Evolutionary conservation across 73 alveolate genomes (phyloP).

Genomic region (Uronychia setigera): DNA sequence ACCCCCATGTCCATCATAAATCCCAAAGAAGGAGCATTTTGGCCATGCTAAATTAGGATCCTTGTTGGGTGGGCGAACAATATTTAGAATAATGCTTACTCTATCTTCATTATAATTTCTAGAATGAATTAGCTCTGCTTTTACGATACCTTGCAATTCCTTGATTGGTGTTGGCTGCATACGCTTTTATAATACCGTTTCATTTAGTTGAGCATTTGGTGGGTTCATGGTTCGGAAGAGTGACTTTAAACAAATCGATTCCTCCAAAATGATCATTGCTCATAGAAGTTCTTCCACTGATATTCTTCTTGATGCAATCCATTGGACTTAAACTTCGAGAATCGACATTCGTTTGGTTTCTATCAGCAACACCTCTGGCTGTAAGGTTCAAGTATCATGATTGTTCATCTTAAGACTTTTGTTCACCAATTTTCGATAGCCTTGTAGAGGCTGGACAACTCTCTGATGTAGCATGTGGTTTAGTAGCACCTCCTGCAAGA

Average conservation of each 20-base stretch:
- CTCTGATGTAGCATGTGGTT: not conserved
- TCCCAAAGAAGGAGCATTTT: constrained; percentile 47
- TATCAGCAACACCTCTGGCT: not conserved
- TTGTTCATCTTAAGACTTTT: not conserved
- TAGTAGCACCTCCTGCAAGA: not conserved
- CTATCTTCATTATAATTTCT: constrained; percentile 60
- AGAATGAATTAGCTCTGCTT: not conserved
- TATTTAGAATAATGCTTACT: constrained; percentile 47
- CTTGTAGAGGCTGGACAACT: not conserved
- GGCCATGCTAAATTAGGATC: constrained; percentile 32
- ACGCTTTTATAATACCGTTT: constrained; percentile 20
- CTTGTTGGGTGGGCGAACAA: constrained; percentile 44
- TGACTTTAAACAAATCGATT: not conserved
- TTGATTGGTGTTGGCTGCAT: constrained; percentile 43
- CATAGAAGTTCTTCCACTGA: not conserved
- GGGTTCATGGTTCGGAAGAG: constrained; percentile 18
- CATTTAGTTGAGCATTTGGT: constrained; percentile 56
- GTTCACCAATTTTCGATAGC: not conserved
- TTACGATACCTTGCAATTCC: constrained; percentile 31
- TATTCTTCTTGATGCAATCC: not conserved
- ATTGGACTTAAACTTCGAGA: not conserved
- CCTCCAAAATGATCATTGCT: not conserved
- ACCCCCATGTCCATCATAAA: constrained; percentile 62
- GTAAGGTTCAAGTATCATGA: not conserved
- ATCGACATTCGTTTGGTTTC: not conserved